A percentile compares a stretch with the other conserved stretches of the same genome.
phyloP scores from a whole-genome alignment of 768 basidiomycete genomes.

The Pleurotus citrinopileatus region DNA sequence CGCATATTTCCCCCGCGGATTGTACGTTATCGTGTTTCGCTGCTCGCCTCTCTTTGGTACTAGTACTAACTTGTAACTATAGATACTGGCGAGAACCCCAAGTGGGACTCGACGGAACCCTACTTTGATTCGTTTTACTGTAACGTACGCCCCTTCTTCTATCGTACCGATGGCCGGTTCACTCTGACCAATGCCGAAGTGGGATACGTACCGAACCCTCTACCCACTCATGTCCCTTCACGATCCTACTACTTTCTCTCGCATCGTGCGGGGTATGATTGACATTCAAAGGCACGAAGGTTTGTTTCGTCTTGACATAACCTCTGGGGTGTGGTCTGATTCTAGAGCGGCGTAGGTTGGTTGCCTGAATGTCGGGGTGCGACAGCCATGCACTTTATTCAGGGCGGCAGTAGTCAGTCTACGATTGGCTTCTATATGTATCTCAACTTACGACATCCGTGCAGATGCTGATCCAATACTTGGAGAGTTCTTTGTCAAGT shows the following conservation, averaged over 20 bases:
- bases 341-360: conserved; percentile 42
- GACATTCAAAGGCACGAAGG: conserved; percentile 68
- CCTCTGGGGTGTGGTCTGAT: not conserved
- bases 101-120: conserved; percentile 61
- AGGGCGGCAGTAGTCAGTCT: conserved; percentile 60
- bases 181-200: conserved; percentile 29
- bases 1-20: conserved; percentile 62
- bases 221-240: conserved; percentile 64
- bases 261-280: conserved; percentile 62
- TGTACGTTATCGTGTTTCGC: conserved; percentile 36
- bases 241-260: conserved; percentile 55
- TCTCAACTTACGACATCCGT: not conserved
- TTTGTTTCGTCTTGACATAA: conserved; percentile 12
- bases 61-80: not conserved
- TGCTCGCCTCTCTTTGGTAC: not conserved
- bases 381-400: conserved; percentile 48
- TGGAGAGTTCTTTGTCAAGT: conserved; percentile 67
- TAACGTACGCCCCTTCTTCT: conserved; percentile 39
- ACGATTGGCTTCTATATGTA: not conserved
- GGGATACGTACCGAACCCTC: conserved; percentile 65
- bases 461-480: conserved; percentile 63
- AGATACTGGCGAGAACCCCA: conserved; percentile 66
- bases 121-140: conserved; percentile 70
- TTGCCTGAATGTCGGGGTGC: conserved; percentile 64
- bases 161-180: not conserved